These are phyloP conservation scores for Cicer bijugum DNA, from an alignment of 306 rosid genomes.

Conservation along the genomic window DNA sequence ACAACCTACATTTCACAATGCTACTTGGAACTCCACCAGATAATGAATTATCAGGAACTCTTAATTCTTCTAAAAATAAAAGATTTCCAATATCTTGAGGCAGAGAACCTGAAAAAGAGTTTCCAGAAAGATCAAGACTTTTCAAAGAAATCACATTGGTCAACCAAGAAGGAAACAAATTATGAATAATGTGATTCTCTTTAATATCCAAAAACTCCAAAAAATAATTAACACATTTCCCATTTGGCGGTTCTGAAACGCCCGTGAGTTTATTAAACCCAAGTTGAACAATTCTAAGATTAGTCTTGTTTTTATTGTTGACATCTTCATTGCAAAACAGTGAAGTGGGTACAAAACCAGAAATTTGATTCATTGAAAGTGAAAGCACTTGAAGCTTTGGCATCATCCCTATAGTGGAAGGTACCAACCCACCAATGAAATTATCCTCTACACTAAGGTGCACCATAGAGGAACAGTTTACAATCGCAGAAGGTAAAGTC, in stretches of 20 bases:
- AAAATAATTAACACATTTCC: conserved; percentile 43
- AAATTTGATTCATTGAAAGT: conserved; percentile 56
- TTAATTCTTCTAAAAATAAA: conserved; percentile 54
- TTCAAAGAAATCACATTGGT: conserved; percentile 55
- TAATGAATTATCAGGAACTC: conserved; percentile 59
- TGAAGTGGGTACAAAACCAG: conserved; percentile 70
- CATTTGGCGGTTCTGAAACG: conserved; percentile 56
- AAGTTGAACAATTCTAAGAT: conserved; percentile 53
- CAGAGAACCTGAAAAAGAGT: conserved; percentile 60
- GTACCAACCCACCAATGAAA: conserved; percentile 64
- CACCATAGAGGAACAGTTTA: conserved; percentile 67
- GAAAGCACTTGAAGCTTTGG: conserved; percentile 73
- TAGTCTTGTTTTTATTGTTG: neutral
- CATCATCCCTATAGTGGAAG: conserved; percentile 64
- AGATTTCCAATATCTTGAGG: conserved; percentile 61
- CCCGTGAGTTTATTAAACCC: conserved; percentile 78
- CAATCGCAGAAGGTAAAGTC: conserved; percentile 71
- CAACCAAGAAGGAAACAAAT: conserved; percentile 69
- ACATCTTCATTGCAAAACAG: conserved; percentile 50
- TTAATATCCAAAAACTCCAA: conserved; percentile 65
- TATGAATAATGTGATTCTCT: conserved; percentile 53
- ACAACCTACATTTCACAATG: conserved; percentile 59
- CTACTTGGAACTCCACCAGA: conserved; percentile 59
- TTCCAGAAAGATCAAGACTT: conserved; percentile 67
- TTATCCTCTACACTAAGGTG: conserved; percentile 67